Evolutionary conservation across 1,284 basidiomycete species (phyloP).

Genomic region (Paramarasmius palmivorus): DNA sequence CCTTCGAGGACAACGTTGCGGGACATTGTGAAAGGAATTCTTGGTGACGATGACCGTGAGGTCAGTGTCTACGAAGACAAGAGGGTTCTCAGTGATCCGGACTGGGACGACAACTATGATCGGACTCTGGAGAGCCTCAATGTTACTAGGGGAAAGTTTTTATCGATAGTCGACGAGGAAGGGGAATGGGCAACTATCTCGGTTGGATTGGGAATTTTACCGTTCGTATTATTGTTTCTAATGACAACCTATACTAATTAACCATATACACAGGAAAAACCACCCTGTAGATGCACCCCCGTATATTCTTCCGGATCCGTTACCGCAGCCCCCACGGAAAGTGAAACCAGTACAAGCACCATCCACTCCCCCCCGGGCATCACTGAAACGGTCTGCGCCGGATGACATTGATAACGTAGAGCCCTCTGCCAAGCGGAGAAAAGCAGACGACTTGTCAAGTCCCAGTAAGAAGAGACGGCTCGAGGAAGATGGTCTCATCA

Average conservation of each 20-base stretch:
- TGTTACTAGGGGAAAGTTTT: constrained; percentile 75
- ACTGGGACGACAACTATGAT: constrained; percentile 84
- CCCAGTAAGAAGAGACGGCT: constrained; percentile 64
- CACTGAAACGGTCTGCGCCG: constrained; percentile 58
- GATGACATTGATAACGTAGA: constrained; percentile 50
- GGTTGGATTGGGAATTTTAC: constrained; percentile 67
- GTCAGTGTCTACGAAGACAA: constrained; percentile 88
- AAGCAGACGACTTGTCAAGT: constrained; percentile 32
- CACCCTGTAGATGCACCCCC: constrained; percentile 49
- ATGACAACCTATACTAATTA: constrained; percentile 4
- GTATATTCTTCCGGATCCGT: constrained; percentile 60
- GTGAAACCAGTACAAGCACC: constrained; percentile 45
- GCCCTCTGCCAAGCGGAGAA: constrained; percentile 53
- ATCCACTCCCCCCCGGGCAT: constrained; percentile 38
- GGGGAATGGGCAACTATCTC: constrained; percentile 74
- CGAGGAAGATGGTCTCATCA: constrained; percentile 71
- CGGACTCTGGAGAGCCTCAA: constrained; percentile 74
- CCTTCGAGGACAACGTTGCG: constrained; percentile 65
- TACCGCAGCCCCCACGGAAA: constrained; percentile 56
- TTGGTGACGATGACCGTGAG: constrained; percentile 61
- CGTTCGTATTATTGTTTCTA: constrained; percentile 53
- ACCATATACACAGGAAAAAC: constrained; percentile 40
- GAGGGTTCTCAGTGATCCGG: constrained; percentile 81
- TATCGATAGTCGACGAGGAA: constrained; percentile 89
- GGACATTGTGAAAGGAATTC: constrained; percentile 68